A percentile compares a stretch with the other conserved stretches of the same genome.
phyloP scores from a whole-genome alignment of 352 stramenopile species.

The Pythium sukuiense region DNA sequence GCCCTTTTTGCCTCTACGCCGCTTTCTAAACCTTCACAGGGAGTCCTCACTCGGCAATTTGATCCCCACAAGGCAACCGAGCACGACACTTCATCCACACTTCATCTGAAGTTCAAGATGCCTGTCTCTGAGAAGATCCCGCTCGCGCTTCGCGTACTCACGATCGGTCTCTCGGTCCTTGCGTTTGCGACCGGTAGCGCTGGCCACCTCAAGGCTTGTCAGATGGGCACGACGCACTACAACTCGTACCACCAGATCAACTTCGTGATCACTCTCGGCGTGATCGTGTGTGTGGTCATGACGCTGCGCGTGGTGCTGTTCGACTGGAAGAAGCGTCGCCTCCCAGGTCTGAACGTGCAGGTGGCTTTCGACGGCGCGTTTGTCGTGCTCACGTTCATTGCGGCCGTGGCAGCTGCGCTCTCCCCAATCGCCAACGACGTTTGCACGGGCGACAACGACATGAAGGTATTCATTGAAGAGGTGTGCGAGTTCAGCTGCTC shows the following conservation, averaged over 20 bases:
- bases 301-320: constrained; percentile 46
- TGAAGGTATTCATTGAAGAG: constrained; percentile 52
- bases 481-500: constrained; percentile 67
- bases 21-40: not conserved
- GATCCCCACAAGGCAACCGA: constrained; percentile 6
- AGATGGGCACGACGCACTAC: constrained; percentile 51
- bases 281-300: constrained; percentile 39
- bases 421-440: constrained; percentile 53
- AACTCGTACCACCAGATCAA: constrained; percentile 54
- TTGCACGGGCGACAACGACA: constrained; percentile 50
- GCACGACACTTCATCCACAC: not conserved
- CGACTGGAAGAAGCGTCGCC: constrained; percentile 53
- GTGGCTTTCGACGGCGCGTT: constrained; percentile 53
- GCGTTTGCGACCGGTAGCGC: constrained; percentile 36
- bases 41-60: constrained; percentile 3
- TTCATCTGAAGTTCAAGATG: constrained; percentile 23
- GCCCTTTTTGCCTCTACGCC: not conserved
- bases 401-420: constrained; percentile 50
- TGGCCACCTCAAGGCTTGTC: constrained; percentile 52
- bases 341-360: constrained; percentile 38
- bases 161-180: constrained; percentile 45
- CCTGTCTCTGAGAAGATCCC: constrained; percentile 42
- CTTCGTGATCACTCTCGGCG: constrained; percentile 48
- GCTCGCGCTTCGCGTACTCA: constrained; percentile 39
- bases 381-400: constrained; percentile 59